Evolutionary conservation across 2,329 filamentous ascomycete genomes (phyloP), one percentile per base, ranked within the genome.

Genomic region (Verticillium zaregamsianum): DNA sequence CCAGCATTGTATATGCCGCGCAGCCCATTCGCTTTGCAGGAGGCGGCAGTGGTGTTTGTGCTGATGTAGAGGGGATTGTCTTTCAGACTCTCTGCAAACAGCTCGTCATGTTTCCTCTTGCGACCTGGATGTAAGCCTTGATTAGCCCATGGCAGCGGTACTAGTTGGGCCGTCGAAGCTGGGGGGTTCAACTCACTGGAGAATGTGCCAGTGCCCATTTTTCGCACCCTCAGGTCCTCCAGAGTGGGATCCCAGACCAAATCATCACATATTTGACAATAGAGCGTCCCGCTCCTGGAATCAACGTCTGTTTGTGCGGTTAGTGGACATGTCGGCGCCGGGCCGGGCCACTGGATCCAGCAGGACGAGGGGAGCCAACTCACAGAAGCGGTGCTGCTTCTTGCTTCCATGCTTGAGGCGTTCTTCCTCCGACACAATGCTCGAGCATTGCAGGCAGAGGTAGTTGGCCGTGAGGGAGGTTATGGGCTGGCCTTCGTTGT

Each of bases 1-100:
- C 94, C 95, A 73, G 97, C 94, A 71, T 98, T 99, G 76, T 96
- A 97, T 64, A 99, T 90, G 35, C 94, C 94, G 39, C 95, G 88
- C 45, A 97, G 86, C 11, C 95, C 94, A 67, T 90, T 93, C 20
- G 92, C 93, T 61, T 91, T 88, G 72, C 94, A 97, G 14, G 92
- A 90, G 7, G 91, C 89, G 62, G 88, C 85, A 32, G 85, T 89
- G 14, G 93, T 93, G 71, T 97, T 96, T 63, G 82, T 82, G 49
- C 87, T 84, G 66, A 97, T 89, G 68, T 91, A 93, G 61, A 86
- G 82, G 62, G 92, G 87, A 37, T 55, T 63, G 63, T 93, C 90
- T 67, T 87, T 87, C 32, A 83, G 76, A 15, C 84, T 77, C 64
- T 89, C 87, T 35, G 80, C 80, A 69, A 89, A 86, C 33, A 90